These are phyloP conservation scores for Candida dajiaensis DNA, from an alignment of 805 yeast species.

Conservation along the genomic window DNA sequence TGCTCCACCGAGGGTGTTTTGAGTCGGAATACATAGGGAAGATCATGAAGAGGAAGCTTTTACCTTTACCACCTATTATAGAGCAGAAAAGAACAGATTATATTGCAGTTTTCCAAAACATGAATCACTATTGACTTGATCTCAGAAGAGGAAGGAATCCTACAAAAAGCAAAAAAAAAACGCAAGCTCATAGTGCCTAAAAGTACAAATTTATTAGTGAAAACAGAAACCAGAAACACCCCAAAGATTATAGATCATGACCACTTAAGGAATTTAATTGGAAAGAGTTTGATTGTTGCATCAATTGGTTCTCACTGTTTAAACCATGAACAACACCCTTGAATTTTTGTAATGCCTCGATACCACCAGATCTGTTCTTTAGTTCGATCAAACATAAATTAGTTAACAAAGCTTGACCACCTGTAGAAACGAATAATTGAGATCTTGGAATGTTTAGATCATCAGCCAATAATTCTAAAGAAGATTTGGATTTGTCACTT, in stretches of 20 bases:
- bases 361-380: conserved; percentile 27
- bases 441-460: conserved; percentile 64
- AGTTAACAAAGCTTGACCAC: conserved; percentile 57
- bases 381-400: conserved; percentile 59
- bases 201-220: conserved; percentile 1
- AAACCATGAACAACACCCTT: conserved; percentile 51
- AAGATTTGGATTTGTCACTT: conserved; percentile 29
- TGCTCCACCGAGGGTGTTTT: not conserved
- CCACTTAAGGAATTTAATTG: not conserved
- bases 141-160: too few relatives aligned
- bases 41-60: too few relatives aligned
- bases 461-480: conserved; percentile 62
- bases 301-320: conserved; percentile 21
- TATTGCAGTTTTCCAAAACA: too few relatives aligned
- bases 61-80: too few relatives aligned
- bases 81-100: too few relatives aligned
- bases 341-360: conserved; percentile 28
- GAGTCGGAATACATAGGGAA: not conserved
- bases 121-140: too few relatives aligned
- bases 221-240: conserved; percentile 1
- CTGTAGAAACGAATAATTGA: conserved; percentile 48
- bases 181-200: not conserved
- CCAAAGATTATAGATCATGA: not conserved
- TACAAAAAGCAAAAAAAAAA: too few relatives aligned
- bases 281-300: conserved; percentile 1